A percentile compares a stretch with the other conserved stretches of the same genome.
These are phyloP conservation scores for Sphaerulina vaccinii DNA, from an alignment of 2,329 filamentous ascomycete species.

Conservation along the genomic window DNA sequence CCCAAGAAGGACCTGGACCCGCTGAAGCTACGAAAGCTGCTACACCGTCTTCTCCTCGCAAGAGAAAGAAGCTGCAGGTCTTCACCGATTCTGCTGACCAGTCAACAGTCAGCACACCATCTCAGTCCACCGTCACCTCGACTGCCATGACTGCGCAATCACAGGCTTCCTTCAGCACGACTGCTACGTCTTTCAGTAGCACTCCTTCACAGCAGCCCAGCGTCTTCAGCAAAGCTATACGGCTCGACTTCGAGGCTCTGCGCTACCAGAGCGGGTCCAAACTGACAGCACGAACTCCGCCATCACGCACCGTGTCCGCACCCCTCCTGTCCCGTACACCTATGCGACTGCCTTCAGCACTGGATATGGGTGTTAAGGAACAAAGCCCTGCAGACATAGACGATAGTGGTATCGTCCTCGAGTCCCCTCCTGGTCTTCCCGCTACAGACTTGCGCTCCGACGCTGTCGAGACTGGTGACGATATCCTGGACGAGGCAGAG, in stretches of 20 bases:
- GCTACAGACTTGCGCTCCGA: slow-evolving; percentile 19
- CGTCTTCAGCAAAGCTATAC: slow-evolving; percentile 30
- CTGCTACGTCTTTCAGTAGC: slow-evolving; percentile 30
- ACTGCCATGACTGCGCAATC: slow-evolving; percentile 17
- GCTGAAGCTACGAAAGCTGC: slow-evolving; percentile 19
- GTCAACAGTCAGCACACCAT: neutral
- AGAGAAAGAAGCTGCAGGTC: slow-evolving; percentile 34
- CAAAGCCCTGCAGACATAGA: slow-evolving; percentile 10
- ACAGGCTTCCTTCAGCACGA: slow-evolving; percentile 21
- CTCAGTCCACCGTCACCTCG: slow-evolving; percentile 5
- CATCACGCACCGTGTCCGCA: slow-evolving; percentile 18
- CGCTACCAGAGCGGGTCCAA: slow-evolving; percentile 20
- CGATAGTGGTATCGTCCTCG: slow-evolving; percentile 19
- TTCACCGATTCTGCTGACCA: slow-evolving; percentile 23
- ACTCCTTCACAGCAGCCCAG: slow-evolving; percentile 13
- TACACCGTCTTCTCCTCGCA: slow-evolving; percentile 26
- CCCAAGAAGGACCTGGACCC: slow-evolving; percentile 13
- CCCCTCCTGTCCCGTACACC: slow-evolving; percentile 13
- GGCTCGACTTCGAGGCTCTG: slow-evolving; percentile 25
- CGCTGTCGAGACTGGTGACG: slow-evolving; percentile 22
- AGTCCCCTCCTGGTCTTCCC: slow-evolving; percentile 8
- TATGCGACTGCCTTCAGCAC: neutral
- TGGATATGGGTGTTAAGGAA: neutral
- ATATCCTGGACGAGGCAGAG: slow-evolving; percentile 27
- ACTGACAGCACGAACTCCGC: slow-evolving; percentile 9